A percentile compares a stretch with the other conserved stretches of the same genome.
These are phyloP conservation scores for Hansenula lynferdii DNA, from an alignment of 1,139 yeast species.

Conservation along the genomic window DNA sequence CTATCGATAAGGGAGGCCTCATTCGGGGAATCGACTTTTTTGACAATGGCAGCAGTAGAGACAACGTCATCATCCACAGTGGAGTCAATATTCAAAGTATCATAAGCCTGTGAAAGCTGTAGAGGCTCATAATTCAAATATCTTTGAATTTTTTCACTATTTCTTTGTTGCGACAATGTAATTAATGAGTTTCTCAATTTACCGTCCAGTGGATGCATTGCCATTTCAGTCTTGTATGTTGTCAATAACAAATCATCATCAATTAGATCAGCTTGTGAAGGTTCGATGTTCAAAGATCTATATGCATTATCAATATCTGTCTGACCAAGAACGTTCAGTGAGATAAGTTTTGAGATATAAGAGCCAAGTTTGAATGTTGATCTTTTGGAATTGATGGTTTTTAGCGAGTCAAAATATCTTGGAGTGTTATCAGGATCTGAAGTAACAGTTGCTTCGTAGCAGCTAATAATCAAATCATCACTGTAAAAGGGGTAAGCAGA, in stretches of 20 bases:
- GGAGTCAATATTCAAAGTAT: conserved; percentile 53
- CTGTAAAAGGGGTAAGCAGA: conserved; percentile 57
- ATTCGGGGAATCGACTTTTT: conserved; percentile 45
- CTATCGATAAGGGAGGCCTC: conserved; percentile 30
- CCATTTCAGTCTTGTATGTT: conserved; percentile 39
- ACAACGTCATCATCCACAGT: conserved; percentile 74
- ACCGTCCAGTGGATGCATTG: conserved; percentile 28
- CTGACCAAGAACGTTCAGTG: conserved; percentile 59
- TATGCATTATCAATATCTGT: conserved; percentile 56
- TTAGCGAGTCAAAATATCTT: conserved; percentile 65
- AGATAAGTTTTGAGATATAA: conserved; percentile 46
- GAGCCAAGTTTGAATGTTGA: conserved; percentile 42
- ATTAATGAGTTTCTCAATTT: conserved; percentile 36
- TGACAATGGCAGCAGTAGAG: conserved; percentile 63
- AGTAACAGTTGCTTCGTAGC: conserved; percentile 51
- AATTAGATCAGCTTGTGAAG: conserved; percentile 23
- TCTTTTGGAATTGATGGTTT: conserved; percentile 40
- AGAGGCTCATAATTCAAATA: conserved; percentile 52
- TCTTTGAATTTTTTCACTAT: conserved; percentile 37
- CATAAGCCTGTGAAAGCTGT: conserved; percentile 53
- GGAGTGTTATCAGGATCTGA: conserved; percentile 54
- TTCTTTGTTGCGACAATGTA: conserved; percentile 40
- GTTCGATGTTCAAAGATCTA: conserved; percentile 45
- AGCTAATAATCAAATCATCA: conserved; percentile 55
- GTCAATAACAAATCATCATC: conserved; percentile 43